Evolutionary conservation across 768 basidiomycete genomes (phyloP), one percentile per base, ranked within the genome.

Genomic region (Russula sp.): DNA sequence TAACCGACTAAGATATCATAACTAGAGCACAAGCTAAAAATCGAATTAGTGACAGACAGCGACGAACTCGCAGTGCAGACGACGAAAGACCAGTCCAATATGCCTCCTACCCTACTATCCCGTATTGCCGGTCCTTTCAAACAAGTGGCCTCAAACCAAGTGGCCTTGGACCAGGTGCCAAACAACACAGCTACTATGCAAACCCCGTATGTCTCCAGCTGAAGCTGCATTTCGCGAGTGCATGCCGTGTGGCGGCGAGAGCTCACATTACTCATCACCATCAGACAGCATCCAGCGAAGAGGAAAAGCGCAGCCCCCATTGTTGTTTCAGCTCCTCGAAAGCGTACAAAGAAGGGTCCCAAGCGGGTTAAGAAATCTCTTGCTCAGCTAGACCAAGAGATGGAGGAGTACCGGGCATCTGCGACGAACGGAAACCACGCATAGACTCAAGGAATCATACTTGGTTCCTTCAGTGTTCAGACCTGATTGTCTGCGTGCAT

Each of bases 321-420:
- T 34, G 64, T 46, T 9, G 55, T 52, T 13, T 48, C 59, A 0
- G 61, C 61, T 20, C 67, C 67, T 18, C 67, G 66, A 48, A 65
- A 70, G 20, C 83, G 84, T 32, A 74, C 77, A 46, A 90, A 87
- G 77, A 92, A 90, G 70, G 90, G 90, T 0, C 87, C 90, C 0
- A 85, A 83, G 70, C 83, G 90, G 44, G 72, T 89, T 49, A 89
- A 89, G 71, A 90, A 90, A 74, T 82, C 87, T 0, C 71, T 76
- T 8, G 84, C 80, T 30, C 83, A 90, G 64, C 79, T 92, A 26
- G 89, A 92, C 72, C 79, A 81, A 72, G 89, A 92, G 73, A 90
- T 92, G 87, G 90, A 92, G 61, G 86, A 87, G 55, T 92, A 90
- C 67, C 81, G 81, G 56, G 85, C 88, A 20, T 57, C 63, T 28